These are phyloP conservation scores for Neofusicoccum sp. DNA, from an alignment of 2,329 filamentous ascomycete genomes.

Conservation along the genomic window DNA sequence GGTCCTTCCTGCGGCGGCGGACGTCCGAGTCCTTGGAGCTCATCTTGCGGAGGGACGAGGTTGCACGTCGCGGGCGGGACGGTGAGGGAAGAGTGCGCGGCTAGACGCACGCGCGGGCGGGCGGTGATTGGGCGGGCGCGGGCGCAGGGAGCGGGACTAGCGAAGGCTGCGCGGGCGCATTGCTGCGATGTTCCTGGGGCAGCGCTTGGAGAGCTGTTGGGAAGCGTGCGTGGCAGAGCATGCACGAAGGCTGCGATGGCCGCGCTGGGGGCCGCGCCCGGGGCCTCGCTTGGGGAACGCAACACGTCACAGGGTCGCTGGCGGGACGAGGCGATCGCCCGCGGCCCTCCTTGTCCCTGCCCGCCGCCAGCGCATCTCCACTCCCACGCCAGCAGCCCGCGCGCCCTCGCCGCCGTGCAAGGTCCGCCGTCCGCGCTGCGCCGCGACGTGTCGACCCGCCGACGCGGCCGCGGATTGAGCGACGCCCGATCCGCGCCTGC, in stretches of 20 bases:
- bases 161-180: not conserved
- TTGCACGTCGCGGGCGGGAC: constrained; percentile 6
- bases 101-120: constrained; percentile 4
- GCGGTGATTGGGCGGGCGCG: constrained; percentile 14
- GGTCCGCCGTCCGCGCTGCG: not conserved
- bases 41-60: constrained; percentile 16
- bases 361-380: no score
- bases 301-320: not conserved
- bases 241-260: not conserved
- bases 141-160: constrained; percentile 12
- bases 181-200: constrained; percentile 12
- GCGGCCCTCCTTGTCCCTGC: no score
- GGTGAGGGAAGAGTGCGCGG: constrained; percentile 16
- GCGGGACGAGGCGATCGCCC: no score
- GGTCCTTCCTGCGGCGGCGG: constrained; percentile 39
- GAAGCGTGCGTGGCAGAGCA: not conserved
- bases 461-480: no score
- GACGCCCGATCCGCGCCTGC: not conserved
- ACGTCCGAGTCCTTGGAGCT: constrained; percentile 29
- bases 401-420: no score
- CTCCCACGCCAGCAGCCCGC: no score
- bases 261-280: not conserved
- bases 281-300: not conserved
- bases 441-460: no score
- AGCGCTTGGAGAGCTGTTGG: constrained; percentile 10